Base-by-base conservation (phyloP, 1,139 yeast genomes). In the Torulaspora pretoriensis region DNA sequence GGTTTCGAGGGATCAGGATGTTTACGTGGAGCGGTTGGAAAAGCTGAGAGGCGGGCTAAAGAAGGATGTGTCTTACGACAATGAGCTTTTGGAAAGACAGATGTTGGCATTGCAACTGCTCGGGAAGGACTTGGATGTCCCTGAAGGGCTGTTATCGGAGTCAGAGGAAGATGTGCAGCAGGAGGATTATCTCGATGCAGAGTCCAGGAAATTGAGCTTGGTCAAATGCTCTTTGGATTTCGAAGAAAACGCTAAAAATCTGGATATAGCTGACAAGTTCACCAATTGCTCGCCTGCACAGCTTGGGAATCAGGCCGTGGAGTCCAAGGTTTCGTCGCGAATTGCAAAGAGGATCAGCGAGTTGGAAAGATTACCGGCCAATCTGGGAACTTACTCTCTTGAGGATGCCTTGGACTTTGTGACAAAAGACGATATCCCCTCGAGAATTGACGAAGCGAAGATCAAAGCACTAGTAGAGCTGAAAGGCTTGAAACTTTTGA, bases 41-140 rank as follows among this genome's bases (percentile, higher is more conserved):
- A 49, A 52, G 38, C 51, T 75, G 24, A 61, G 67, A 47, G 32
- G 42, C 3, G 46, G 45, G 4, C 67, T 51, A 34, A 45, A 43
- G 19, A 46, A 54, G 38, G 52, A 54, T 19, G 38, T 47, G 3
- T 23, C 37, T n/a, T 62, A 67, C 38, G 87, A 88, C 62, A 54
- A 70, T 16, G 71, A 68, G 3, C 64, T 82, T 41, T 69, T 90
- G 47, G 73, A 76, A 45, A 74, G 78, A 42, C 97, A 90, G 64
- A 67, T 92, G 23, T 70, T 80, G 24, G 87, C 94, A 0, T 77
- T 87, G 53, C 89, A 89, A 61, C 64, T 89, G 27, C 69, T 92
- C 42, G 77, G 95, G 1, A 83, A 78, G 53, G 95, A 89, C 61
- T 60, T 87, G 53, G 94, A 86, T 58, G 65, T 94, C 39, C 95